These are phyloP conservation scores for Guillardia theta DNA, from an alignment of 78 protist species.

Conservation along the genomic window DNA sequence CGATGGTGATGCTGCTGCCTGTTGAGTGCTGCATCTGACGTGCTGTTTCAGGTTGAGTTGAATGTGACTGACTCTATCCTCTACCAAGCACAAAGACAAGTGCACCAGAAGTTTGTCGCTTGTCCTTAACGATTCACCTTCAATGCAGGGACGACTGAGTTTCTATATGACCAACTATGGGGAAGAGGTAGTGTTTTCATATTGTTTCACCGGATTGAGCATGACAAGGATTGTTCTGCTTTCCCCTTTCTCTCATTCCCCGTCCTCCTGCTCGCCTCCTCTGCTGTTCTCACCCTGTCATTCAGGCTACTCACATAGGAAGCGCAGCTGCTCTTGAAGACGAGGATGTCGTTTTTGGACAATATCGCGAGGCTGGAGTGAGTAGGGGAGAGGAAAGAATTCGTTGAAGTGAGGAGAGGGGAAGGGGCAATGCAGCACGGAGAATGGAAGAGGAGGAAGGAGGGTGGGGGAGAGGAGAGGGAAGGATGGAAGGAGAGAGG, in stretches of 20 bases:
- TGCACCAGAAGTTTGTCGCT: neutral
- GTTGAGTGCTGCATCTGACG: too few relatives aligned
- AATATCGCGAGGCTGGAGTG: conserved; percentile 90
- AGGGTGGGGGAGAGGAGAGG: too few relatives aligned
- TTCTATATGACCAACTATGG: conserved; percentile 94
- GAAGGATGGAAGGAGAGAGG: too few relatives aligned
- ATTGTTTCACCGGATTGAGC: neutral
- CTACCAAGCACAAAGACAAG: conserved; percentile 84
- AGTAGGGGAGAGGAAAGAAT: too few relatives aligned
- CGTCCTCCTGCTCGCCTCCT: neutral
- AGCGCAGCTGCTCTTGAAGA: conserved; percentile 70
- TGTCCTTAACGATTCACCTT: neutral
- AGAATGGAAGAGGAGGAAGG: too few relatives aligned
- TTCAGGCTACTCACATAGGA: neutral
- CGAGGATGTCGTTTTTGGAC: conserved; percentile 65
- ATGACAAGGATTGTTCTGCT: neutral
- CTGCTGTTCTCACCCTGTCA: neutral
- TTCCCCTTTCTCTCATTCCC: neutral
- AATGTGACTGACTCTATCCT: conserved; percentile 80
- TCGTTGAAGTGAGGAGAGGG: too few relatives aligned
- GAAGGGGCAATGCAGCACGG: too few relatives aligned
- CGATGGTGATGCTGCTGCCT: too few relatives aligned
- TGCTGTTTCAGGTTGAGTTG: too few relatives aligned
- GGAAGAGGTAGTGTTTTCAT: conserved; percentile 76
- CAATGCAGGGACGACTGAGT: conserved; percentile 77